Evolutionary conservation across 108 stramenopile species (phyloP).

Genomic region (Nitzschia sp.): DNA sequence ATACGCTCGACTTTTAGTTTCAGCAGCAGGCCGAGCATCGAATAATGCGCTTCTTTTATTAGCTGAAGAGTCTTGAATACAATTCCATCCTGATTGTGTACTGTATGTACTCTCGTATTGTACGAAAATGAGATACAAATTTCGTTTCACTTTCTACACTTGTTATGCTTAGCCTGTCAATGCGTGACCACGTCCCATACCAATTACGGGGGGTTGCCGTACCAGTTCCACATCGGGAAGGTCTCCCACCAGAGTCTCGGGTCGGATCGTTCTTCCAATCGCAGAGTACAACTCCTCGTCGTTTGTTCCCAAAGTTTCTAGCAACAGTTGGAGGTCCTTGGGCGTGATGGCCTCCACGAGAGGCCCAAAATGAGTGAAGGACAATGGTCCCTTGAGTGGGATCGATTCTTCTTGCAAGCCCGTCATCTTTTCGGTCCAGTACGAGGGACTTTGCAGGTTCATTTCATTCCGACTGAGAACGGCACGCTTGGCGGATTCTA

Average conservation of each 20-base stretch:
- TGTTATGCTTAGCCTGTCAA: slow-evolving; percentile 49
- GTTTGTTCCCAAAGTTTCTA: slow-evolving; percentile 75
- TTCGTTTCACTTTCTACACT: not conserved
- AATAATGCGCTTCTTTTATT: no score
- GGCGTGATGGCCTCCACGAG: slow-evolving; percentile 87
- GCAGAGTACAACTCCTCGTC: slow-evolving; percentile 80
- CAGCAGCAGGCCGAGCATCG: no score
- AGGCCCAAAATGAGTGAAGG: slow-evolving; percentile 87
- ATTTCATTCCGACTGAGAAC: slow-evolving; percentile 93
- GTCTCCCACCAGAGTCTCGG: slow-evolving; percentile 39
- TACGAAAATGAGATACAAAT: not conserved
- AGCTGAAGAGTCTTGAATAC: no score
- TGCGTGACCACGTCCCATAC: slow-evolving; percentile 86
- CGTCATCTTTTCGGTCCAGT: slow-evolving; percentile 91
- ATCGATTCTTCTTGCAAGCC: slow-evolving; percentile 92
- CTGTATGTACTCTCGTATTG: no score
- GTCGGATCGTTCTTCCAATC: slow-evolving; percentile 80
- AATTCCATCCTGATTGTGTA: no score
- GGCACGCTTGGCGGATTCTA: slow-evolving; percentile 93
- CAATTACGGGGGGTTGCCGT: slow-evolving; percentile 75
- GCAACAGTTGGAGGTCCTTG: slow-evolving; percentile 80
- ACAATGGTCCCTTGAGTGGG: slow-evolving; percentile 88
- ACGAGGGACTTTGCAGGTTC: slow-evolving; percentile 81
- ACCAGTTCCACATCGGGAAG: slow-evolving; percentile 69
- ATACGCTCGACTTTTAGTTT: no score